A percentile compares a stretch with the other conserved stretches of the same genome.
These are phyloP conservation scores for Trichoderma sp. DNA, from an alignment of 2,329 filamentous ascomycete species.

Conservation along the genomic window DNA sequence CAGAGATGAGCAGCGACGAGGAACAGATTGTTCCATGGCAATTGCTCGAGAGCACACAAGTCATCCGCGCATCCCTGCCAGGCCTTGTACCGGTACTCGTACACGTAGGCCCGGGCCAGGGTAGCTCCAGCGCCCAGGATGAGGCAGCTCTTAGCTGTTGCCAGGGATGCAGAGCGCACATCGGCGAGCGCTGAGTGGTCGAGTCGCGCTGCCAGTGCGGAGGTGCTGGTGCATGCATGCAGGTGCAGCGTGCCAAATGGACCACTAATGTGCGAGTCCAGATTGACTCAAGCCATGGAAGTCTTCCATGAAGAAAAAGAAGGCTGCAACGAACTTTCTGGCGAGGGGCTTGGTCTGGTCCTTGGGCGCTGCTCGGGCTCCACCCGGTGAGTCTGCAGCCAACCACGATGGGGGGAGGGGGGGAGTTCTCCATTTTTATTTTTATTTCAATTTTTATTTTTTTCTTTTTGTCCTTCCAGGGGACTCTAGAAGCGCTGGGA, in stretches of 20 bases:
- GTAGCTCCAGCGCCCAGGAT: neutral
- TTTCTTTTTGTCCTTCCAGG: no score
- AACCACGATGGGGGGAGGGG: no score
- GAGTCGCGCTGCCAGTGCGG: neutral
- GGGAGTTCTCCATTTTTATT: no score
- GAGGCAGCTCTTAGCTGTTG: neutral
- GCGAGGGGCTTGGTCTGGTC: neutral
- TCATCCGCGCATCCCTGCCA: neutral
- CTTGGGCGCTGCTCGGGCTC: neutral
- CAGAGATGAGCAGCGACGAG: neutral
- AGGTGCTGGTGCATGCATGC: conserved; percentile 9
- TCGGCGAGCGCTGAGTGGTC: conserved; percentile 8
- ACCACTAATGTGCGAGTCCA: conserved; percentile 14
- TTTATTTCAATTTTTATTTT: no score
- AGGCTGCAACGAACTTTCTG: conserved; percentile 18
- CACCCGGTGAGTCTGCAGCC: neutral
- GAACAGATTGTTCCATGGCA: neutral
- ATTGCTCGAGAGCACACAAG: neutral
- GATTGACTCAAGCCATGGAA: conserved; percentile 18
- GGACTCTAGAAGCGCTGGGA: no score
- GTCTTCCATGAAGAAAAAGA: conserved; percentile 21
- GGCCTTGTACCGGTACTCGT: neutral
- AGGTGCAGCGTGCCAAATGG: conserved; percentile 11
- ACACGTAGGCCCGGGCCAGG: conserved; percentile 7
- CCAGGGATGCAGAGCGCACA: conserved; percentile 4